Percentiles rank a stretch among this genome's conserved stretches.
These are phyloP conservation scores for Microdochium paspali DNA, from an alignment of 2,329 filamentous ascomycete genomes.

Conservation along the genomic window DNA sequence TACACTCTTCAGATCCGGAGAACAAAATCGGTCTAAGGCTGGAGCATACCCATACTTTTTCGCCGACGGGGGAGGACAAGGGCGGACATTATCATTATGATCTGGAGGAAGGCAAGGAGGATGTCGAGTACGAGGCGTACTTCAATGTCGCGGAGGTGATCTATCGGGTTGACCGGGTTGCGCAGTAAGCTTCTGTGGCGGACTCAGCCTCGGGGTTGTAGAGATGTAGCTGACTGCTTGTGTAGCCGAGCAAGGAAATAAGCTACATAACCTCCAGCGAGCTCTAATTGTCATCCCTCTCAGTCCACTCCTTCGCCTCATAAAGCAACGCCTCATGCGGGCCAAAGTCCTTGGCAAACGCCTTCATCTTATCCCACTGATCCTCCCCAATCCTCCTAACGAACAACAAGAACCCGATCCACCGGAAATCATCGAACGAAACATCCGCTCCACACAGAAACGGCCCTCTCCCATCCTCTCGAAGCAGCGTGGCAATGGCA, in stretches of 20 bases:
- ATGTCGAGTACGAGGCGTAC: constrained; percentile 35
- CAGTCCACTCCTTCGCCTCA: neutral
- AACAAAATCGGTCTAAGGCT: constrained; percentile 26
- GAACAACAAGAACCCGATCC: neutral
- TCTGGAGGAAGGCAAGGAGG: constrained; percentile 15
- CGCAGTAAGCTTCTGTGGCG: neutral
- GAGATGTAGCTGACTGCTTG: neutral
- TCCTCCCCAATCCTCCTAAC: neutral
- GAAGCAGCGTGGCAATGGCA: neutral
- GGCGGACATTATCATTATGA: constrained; percentile 38
- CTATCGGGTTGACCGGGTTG: constrained; percentile 25
- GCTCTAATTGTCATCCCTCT: neutral
- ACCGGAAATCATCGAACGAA: neutral
- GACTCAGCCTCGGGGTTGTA: neutral
- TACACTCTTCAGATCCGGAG: constrained; percentile 30
- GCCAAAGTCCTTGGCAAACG: neutral
- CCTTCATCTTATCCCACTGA: neutral
- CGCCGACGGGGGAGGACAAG: constrained; percentile 13
- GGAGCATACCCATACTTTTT: constrained; percentile 38
- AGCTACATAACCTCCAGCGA: neutral
- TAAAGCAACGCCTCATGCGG: neutral
- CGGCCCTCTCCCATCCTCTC: neutral
- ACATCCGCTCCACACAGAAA: neutral
- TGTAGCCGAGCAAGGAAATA: neutral
- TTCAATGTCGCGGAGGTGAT: constrained; percentile 30